Evolutionary conservation across 768 basidiomycete species (phyloP).

Genomic region (Leucocoprinus birnbaumii): DNA sequence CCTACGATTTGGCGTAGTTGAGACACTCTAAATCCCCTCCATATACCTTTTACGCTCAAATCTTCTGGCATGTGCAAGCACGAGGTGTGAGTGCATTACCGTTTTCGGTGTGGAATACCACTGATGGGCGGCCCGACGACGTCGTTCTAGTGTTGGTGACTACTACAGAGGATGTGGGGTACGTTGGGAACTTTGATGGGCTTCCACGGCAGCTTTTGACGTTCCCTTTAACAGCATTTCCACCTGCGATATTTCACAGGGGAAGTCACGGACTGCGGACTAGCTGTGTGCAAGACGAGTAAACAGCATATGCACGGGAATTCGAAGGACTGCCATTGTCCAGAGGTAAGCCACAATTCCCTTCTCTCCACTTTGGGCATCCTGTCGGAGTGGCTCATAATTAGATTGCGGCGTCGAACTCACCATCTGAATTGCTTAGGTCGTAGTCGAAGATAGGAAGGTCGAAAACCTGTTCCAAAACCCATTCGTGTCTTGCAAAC

Average conservation of each 20-base stretch:
- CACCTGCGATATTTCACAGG: slow-evolving; percentile 48
- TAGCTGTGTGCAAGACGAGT: slow-evolving; percentile 36
- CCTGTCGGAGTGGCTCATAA: slow-evolving; percentile 1
- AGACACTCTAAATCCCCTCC: not conserved
- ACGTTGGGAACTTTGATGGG: slow-evolving; percentile 17
- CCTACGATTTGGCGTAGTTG: not conserved
- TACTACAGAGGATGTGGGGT: slow-evolving; percentile 50
- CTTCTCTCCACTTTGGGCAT: not conserved
- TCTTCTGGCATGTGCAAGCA: slow-evolving; percentile 28
- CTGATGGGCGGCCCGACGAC: not conserved
- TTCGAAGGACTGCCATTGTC: slow-evolving; percentile 37
- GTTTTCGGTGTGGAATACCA: not conserved
- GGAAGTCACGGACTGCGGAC: slow-evolving; percentile 36
- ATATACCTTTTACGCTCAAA: not conserved
- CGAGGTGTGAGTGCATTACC: slow-evolving; percentile 26
- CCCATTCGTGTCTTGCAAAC: slow-evolving; percentile 38
- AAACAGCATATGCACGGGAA: slow-evolving; percentile 41
- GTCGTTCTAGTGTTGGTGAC: slow-evolving; percentile 38
- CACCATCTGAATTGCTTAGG: slow-evolving; percentile 20
- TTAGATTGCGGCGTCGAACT: not conserved
- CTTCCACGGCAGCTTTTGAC: slow-evolving; percentile 6
- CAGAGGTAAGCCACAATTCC: slow-evolving; percentile 29
- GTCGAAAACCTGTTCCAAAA: slow-evolving; percentile 48
- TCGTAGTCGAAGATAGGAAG: slow-evolving; percentile 38
- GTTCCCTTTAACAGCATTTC: slow-evolving; percentile 34